Percentiles rank a stretch among this genome's conserved stretches.
These are phyloP conservation scores for Kandelia obovata DNA, from an alignment of 345 rosid species.

Conservation along the genomic window DNA sequence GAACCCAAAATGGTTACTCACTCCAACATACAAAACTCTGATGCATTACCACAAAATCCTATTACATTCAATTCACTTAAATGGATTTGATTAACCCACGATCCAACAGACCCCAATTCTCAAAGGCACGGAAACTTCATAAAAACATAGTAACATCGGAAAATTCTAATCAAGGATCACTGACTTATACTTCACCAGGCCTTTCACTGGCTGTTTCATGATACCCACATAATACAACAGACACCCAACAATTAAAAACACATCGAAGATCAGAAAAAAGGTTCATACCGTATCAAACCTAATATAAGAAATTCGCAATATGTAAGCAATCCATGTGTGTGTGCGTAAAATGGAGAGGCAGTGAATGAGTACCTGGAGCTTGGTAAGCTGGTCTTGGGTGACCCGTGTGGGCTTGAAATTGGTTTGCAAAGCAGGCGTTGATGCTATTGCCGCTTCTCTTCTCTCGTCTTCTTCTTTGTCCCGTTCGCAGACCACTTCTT, in stretches of 20 bases:
- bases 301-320: not conserved
- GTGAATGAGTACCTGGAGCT: conserved; percentile 44
- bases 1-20: too few relatives aligned
- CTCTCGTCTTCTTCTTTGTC: conserved; percentile 35
- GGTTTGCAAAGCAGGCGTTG: conserved; percentile 38
- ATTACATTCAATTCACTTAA: too few relatives aligned
- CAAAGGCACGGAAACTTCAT: too few relatives aligned
- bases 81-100: too few relatives aligned
- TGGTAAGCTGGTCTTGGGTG: conserved; percentile 45
- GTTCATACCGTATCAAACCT: not conserved
- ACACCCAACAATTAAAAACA: not conserved
- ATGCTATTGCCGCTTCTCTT: conserved; percentile 53
- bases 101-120: too few relatives aligned
- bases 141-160: too few relatives aligned
- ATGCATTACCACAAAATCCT: too few relatives aligned
- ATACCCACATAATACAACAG: not conserved
- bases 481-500: not conserved
- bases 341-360: not conserved
- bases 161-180: too few relatives aligned
- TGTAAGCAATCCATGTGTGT: too few relatives aligned
- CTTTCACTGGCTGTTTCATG: too few relatives aligned
- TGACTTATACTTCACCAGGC: too few relatives aligned
- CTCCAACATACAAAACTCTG: too few relatives aligned
- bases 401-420: conserved; percentile 39
- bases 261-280: not conserved